These are phyloP conservation scores for Botrytis galanthina DNA, from an alignment of 2,329 filamentous ascomycete genomes.

Conservation along the genomic window DNA sequence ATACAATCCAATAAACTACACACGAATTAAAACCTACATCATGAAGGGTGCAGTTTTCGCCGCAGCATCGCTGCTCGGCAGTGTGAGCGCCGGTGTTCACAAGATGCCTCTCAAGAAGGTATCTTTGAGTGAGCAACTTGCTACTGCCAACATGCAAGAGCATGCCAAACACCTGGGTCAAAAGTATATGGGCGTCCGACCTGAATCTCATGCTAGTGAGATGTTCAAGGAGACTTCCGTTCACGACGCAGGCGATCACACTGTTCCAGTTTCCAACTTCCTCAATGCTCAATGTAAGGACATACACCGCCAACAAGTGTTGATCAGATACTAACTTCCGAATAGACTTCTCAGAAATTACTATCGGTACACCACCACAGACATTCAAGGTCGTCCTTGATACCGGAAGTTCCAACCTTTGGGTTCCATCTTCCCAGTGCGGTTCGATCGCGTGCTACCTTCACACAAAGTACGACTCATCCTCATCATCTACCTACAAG, in stretches of 20 bases:
- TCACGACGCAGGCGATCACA: constrained; percentile 66
- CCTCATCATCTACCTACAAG: constrained; percentile 84
- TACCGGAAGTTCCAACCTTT: constrained; percentile 97
- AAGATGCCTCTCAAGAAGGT: constrained; percentile 99
- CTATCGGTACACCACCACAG: constrained; percentile 87
- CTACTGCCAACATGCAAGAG: constrained; percentile 74
- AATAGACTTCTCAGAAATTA: constrained; percentile 93
- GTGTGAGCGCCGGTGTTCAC: constrained; percentile 82
- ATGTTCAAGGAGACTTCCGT: constrained; percentile 76
- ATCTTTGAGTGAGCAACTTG: constrained; percentile 86
- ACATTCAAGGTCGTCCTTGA: constrained; percentile 98
- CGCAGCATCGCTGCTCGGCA: constrained; percentile 70
- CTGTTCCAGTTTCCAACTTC: constrained; percentile 93
- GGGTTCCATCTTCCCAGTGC: constrained; percentile 90
- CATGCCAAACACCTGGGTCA: constrained; percentile 83
- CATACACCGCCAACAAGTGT: background rate
- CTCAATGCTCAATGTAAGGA: constrained; percentile 93
- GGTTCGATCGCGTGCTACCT: constrained; percentile 97
- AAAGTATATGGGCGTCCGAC: constrained; percentile 90
- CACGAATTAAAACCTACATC: constrained; percentile 34
- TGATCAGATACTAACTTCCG: constrained; percentile 22
- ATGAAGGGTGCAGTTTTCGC: constrained; percentile 89
- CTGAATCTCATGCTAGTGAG: constrained; percentile 66
- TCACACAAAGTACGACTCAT: constrained; percentile 94
- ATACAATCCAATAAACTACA: constrained; percentile 20